Percentiles rank a stretch among this genome's conserved stretches.
These are phyloP conservation scores for Aspergillus hortae DNA, from an alignment of 2,329 filamentous ascomycete species.

Conservation along the genomic window DNA sequence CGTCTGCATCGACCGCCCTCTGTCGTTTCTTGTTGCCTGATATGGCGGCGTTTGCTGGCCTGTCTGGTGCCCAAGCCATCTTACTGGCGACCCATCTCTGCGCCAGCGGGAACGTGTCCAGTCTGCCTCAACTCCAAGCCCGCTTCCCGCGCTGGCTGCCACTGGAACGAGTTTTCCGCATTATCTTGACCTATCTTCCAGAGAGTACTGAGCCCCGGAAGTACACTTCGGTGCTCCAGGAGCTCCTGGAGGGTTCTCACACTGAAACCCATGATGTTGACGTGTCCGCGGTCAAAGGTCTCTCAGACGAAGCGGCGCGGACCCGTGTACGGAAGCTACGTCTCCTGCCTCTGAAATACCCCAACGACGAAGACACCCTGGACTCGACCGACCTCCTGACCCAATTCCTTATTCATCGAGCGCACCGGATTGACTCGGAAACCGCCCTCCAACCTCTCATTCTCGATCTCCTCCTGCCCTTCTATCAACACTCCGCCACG, in stretches of 20 bases:
- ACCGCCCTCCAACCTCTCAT: slow-evolving; percentile 57
- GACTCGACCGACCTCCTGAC: slow-evolving; percentile 48
- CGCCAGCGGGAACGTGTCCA: slow-evolving; percentile 50
- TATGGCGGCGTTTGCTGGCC: slow-evolving; percentile 36
- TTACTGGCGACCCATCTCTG: slow-evolving; percentile 57
- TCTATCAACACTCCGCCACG: slow-evolving; percentile 51
- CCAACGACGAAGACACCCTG: slow-evolving; percentile 42
- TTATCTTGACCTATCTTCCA: slow-evolving; percentile 61
- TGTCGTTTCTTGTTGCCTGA: slow-evolving; percentile 8
- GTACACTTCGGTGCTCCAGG: slow-evolving; percentile 48
- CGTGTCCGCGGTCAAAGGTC: slow-evolving; percentile 43
- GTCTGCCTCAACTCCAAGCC: slow-evolving; percentile 51
- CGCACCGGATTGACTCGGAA: slow-evolving; percentile 57
- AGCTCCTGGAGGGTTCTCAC: slow-evolving; percentile 40
- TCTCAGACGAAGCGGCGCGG: slow-evolving; percentile 49
- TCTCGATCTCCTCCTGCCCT: slow-evolving; percentile 55
- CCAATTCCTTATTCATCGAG: slow-evolving; percentile 58
- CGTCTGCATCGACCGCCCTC: not conserved
- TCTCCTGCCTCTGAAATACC: slow-evolving; percentile 48
- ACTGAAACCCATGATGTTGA: slow-evolving; percentile 39
- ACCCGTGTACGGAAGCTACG: slow-evolving; percentile 51
- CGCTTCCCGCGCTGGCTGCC: slow-evolving; percentile 47
- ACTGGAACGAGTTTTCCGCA: slow-evolving; percentile 53
- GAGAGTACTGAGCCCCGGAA: slow-evolving; percentile 52
- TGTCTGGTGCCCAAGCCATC: slow-evolving; percentile 56